These are phyloP conservation scores for Fusarium sp. DNA, from an alignment of 2,329 filamentous ascomycete genomes.

Conservation along the genomic window DNA sequence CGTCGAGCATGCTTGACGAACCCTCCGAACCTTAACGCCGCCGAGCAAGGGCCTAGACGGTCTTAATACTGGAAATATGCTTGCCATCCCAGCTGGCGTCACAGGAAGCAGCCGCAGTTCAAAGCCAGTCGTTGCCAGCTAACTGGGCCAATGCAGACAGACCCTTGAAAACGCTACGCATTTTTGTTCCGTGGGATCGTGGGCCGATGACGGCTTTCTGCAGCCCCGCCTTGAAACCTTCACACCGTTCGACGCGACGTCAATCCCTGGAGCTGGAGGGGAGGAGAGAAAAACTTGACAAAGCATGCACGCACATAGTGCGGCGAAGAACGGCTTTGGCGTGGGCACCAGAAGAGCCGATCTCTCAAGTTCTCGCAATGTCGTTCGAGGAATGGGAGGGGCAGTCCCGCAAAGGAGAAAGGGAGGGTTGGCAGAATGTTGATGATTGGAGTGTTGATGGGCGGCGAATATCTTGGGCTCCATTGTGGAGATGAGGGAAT, in stretches of 20 bases:
- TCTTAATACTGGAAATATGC: conserved; percentile 21
- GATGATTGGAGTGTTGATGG: conserved; percentile 31
- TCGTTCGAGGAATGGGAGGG: conserved; percentile 27
- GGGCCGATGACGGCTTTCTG: conserved; percentile 38
- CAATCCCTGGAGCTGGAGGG: conserved; percentile 16
- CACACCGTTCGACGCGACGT: conserved; percentile 20
- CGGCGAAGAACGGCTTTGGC: conserved; percentile 19
- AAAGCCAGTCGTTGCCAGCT: not conserved
- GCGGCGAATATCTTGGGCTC: conserved; percentile 19
- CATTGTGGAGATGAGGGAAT: conserved; percentile 54
- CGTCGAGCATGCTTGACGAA: conserved; percentile 14
- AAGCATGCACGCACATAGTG: not conserved
- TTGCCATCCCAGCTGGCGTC: conserved; percentile 9
- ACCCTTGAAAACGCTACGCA: conserved; percentile 30
- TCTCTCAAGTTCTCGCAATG: conserved; percentile 21
- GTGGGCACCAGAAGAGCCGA: conserved; percentile 32
- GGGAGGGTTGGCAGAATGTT: conserved; percentile 1
- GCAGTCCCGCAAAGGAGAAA: conserved; percentile 17
- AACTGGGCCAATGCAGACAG: conserved; percentile 18
- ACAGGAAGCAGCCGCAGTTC: not conserved
- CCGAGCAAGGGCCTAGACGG: conserved; percentile 17
- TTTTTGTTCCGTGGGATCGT: conserved; percentile 16
- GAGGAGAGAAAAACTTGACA: conserved; percentile 20
- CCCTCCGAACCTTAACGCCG: conserved; percentile 11
- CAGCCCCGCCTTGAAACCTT: conserved; percentile 8